phyloP scores from a whole-genome alignment of 2,329 filamentous ascomycete species.

The Aspergillus thermomutatus region DNA sequence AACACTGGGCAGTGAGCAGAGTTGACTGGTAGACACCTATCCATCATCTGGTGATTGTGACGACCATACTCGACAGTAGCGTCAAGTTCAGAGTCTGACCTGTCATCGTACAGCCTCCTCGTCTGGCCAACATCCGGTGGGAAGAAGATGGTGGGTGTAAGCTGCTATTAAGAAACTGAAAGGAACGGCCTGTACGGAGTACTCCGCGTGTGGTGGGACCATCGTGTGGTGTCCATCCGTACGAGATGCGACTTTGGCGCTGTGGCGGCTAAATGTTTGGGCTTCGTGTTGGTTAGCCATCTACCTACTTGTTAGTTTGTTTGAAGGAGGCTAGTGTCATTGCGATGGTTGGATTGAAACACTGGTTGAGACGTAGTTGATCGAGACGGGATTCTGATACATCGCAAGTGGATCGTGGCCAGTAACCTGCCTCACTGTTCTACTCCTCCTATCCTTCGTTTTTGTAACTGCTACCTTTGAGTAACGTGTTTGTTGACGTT shows the following conservation, averaged over 20 bases:
- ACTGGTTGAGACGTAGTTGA: constrained; percentile 18
- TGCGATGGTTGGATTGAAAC: constrained; percentile 17
- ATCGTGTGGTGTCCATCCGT: not conserved
- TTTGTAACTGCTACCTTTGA: not conserved
- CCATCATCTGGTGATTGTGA: not conserved
- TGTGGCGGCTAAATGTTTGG: not conserved
- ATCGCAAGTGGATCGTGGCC: not conserved
- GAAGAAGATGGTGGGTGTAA: not conserved
- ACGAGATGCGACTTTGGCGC: not conserved
- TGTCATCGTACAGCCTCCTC: not conserved
- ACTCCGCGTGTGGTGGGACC: not conserved
- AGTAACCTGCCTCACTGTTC: too few relatives aligned
- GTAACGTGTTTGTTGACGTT: not conserved
- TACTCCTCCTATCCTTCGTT: not conserved
- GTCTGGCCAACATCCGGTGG: not conserved
- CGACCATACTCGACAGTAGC: constrained; percentile 3
- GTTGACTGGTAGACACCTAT: constrained; percentile 3
- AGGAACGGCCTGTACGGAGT: not conserved
- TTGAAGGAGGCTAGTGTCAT: not conserved
- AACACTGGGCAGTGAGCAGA: constrained; percentile 2
- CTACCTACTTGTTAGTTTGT: not conserved
- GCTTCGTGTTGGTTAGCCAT: not conserved
- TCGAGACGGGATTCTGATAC: constrained; percentile 1
- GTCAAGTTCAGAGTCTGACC: not conserved
- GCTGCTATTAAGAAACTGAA: not conserved